Base-by-base conservation (phyloP, 805 yeast species). In the Pichia membranifaciens region DNA sequence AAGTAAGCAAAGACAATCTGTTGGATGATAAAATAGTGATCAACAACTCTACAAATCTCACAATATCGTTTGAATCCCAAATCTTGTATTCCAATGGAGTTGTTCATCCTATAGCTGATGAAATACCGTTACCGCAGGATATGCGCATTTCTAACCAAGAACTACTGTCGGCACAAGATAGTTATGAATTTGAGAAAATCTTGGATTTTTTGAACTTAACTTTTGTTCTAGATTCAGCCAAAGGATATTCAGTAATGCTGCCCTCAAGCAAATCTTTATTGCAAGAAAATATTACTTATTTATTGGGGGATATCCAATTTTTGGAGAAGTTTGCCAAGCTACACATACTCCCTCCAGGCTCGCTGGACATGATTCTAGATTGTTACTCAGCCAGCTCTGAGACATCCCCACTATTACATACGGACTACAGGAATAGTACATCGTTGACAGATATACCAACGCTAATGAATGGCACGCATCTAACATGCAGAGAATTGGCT, bases 61-160 rank as follows among this genome's bases (percentile, higher is more conserved):
- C 65, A 1, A 51, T 75, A 1, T 68, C 73, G 0, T 54, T 72
- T 44, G 73, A 76, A 49, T 65, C 78, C 1, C 96, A 90, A 59
- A 74, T 87, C 6, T 59, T 90, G 13, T 90, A 86, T 60, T 80
- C 78, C 52, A 84, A 85, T 60, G 98, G 98, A 1, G 96, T 90
- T 0, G 78, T 85, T 1, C 96, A 87, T 60, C 80, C 90, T 25
- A 36, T 41, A 10, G 32, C 23, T 29, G 67, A 73, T 33, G 62
- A 72, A 5, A 69, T 86, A 1, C 53, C 77, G 3, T 65, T 86
- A 15, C 96, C 96, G 0, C 61, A 66, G 0, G 62, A 67, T 21
- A 61, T 90, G 28, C 61, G 70, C 6, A 74, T 90, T 3, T 58
- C 81, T 0, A 62, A 83, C 10, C 41, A 50, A 3, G 83, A 87